Conservation (phyloP, 164 flowering plant species). For the Umbilicus rupestris region DNA sequence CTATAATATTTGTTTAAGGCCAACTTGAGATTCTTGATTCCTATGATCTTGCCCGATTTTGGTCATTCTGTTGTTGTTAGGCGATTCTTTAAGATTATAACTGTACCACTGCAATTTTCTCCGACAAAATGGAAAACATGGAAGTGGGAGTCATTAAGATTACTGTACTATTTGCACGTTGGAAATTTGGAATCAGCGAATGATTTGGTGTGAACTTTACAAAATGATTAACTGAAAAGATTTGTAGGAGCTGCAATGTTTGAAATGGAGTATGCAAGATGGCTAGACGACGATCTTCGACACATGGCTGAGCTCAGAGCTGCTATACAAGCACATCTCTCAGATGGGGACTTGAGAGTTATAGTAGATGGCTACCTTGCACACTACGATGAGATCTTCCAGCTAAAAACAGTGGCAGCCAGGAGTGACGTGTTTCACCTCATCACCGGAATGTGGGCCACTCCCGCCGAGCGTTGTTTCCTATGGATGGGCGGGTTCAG, state of each 20-base stretch:
- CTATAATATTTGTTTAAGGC: too few relatives aligned
- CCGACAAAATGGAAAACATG: not conserved
- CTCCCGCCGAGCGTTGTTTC: slow-evolving; percentile 94
- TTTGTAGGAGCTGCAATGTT: slow-evolving; percentile 74
- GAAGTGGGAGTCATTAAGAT: not conserved
- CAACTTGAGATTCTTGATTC: too few relatives aligned
- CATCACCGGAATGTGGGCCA: slow-evolving; percentile 85
- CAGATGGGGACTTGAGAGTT: slow-evolving; percentile 57
- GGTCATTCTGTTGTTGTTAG: too few relatives aligned
- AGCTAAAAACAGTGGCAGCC: slow-evolving; percentile 63
- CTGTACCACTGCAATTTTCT: too few relatives aligned
- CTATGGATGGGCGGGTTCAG: slow-evolving; percentile 99
- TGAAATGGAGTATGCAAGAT: slow-evolving; percentile 89
- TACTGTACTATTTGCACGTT: too few relatives aligned
- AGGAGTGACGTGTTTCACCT: slow-evolving; percentile 86
- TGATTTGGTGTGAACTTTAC: not conserved
- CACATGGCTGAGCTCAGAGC: slow-evolving; percentile 78
- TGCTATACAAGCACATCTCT: slow-evolving; percentile 55
- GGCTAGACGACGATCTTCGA: slow-evolving; percentile 82
- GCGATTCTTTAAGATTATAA: too few relatives aligned
- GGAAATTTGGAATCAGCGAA: not conserved
- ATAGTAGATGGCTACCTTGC: slow-evolving; percentile 58
- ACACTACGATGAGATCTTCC: slow-evolving; percentile 85
- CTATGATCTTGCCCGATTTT: too few relatives aligned
- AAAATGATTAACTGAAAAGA: not conserved